Evolutionary conservation across 352 stramenopile species (phyloP).

Genomic region (Aphanomyces cochlioides): DNA sequence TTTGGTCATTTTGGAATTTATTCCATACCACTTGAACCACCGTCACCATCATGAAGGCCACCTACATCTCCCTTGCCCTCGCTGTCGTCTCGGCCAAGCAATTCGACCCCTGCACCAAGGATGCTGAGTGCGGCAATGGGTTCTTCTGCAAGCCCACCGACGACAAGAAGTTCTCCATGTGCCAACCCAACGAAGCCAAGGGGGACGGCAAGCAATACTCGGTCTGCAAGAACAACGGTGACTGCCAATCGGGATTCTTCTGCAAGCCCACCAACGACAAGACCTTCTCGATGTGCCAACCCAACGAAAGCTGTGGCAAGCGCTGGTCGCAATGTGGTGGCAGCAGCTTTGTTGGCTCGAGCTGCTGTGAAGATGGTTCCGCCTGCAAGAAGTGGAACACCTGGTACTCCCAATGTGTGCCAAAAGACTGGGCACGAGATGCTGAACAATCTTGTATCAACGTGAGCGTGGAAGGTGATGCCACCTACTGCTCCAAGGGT

Average conservation of each 20-base stretch:
- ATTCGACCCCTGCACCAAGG: no score
- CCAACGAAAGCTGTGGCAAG: neutral
- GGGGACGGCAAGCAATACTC: slow-evolving; percentile 6
- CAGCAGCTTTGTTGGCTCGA: slow-evolving; percentile 10
- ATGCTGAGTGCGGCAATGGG: no score
- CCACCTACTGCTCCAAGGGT: slow-evolving; percentile 4
- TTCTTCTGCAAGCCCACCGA: neutral
- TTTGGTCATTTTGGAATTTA: no score
- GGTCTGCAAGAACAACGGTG: neutral
- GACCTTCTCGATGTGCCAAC: neutral
- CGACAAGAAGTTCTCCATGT: neutral
- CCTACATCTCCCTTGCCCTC: no score
- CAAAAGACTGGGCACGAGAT: neutral
- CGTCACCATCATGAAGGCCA: no score
- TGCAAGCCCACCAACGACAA: neutral
- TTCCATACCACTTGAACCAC: no score
- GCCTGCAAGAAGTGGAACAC: neutral
- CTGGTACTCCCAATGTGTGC: neutral
- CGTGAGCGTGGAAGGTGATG: neutral
- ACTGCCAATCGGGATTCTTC: neutral
- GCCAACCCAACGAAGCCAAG: neutral
- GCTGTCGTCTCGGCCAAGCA: no score
- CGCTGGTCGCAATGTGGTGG: slow-evolving; percentile 18
- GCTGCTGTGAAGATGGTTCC: no score
- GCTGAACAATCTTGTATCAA: neutral